A percentile compares a stretch with the other conserved stretches of the same genome.
Evolutionary conservation across 768 basidiomycete species (phyloP).

Genomic region (Boletus bicolor): DNA sequence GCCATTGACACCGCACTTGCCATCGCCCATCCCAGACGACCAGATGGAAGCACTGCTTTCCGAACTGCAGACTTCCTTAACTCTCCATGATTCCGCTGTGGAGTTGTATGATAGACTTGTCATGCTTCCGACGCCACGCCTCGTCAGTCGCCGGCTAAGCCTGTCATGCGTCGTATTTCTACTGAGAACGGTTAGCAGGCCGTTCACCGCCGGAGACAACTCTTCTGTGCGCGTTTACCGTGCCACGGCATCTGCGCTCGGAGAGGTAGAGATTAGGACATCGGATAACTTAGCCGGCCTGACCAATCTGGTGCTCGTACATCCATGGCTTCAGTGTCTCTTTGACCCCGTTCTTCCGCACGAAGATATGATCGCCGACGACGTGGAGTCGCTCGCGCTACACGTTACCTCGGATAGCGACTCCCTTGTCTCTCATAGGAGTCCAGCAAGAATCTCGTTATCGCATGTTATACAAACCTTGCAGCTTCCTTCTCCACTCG

Average conservation of each 20-base stretch:
- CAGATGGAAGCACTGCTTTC: constrained; percentile 8
- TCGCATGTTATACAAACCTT: not conserved
- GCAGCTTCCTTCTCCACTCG: constrained; percentile 12
- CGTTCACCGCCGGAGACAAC: not conserved
- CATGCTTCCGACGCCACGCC: constrained; percentile 9
- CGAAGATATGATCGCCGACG: constrained; percentile 18
- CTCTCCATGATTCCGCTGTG: constrained; percentile 3
- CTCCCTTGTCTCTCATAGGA: not conserved
- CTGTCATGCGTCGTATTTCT: constrained; percentile 15
- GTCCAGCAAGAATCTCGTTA: not conserved
- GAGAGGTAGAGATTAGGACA: constrained; percentile 10
- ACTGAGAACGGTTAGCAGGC: constrained; percentile 8
- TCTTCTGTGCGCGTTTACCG: constrained; percentile 7
- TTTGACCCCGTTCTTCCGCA: constrained; percentile 16
- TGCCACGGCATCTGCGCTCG: constrained; percentile 10
- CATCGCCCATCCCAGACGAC: constrained; percentile 2
- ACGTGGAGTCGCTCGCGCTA: not conserved
- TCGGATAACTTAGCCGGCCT: constrained; percentile 3
- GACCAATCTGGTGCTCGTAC: constrained; percentile 18
- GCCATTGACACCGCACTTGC: constrained; percentile 1
- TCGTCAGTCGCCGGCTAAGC: constrained; percentile 16
- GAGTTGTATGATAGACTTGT: constrained; percentile 12
- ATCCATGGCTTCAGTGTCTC: constrained; percentile 17
- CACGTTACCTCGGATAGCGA: not conserved
- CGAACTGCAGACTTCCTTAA: not conserved